Conservation (phyloP, 192 early-diverging fungal species). For the Umbelopsis sp. region DNA sequence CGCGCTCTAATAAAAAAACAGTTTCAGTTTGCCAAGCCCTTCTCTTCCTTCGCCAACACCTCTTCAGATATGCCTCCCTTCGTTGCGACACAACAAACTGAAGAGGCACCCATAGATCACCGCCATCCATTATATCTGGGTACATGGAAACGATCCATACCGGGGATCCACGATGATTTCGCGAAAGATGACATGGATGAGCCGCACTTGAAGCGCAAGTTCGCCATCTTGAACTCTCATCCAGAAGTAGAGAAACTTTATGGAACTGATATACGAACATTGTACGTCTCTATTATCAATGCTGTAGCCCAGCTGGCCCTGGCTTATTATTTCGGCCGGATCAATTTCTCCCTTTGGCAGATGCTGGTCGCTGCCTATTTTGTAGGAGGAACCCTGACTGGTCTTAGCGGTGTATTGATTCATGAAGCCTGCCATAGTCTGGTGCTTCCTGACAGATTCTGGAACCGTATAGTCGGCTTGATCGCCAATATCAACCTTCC, state of each 20-base stretch:
- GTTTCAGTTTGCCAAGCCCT: not conserved
- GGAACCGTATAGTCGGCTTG: slow-evolving; percentile 83
- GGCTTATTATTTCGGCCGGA: slow-evolving; percentile 77
- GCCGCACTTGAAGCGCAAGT: slow-evolving; percentile 90
- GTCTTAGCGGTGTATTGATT: slow-evolving; percentile 81
- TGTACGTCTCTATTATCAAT: slow-evolving; percentile 68
- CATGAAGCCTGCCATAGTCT: slow-evolving; percentile 93
- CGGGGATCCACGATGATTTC: slow-evolving; percentile 70
- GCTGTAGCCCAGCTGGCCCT: slow-evolving; percentile 72
- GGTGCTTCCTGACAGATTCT: slow-evolving; percentile 67
- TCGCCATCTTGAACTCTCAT: slow-evolving; percentile 83
- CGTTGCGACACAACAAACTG: slow-evolving; percentile 22
- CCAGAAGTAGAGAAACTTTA: slow-evolving; percentile 89
- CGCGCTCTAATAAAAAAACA: not conserved
- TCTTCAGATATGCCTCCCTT: slow-evolving; percentile 33
- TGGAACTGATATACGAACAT: slow-evolving; percentile 79
- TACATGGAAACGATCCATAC: slow-evolving; percentile 82
- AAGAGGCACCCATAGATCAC: slow-evolving; percentile 47
- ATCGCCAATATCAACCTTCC: slow-evolving; percentile 87
- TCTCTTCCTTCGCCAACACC: not conserved
- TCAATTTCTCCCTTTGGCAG: slow-evolving; percentile 67
- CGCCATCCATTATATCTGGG: slow-evolving; percentile 82
- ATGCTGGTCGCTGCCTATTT: slow-evolving; percentile 71
- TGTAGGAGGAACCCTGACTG: slow-evolving; percentile 84
- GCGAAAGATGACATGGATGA: slow-evolving; percentile 90